A percentile compares a stretch with the other conserved stretches of the same genome.
Conservation (phyloP, 164 flowering plant genomes). For the Piper longum region DNA sequence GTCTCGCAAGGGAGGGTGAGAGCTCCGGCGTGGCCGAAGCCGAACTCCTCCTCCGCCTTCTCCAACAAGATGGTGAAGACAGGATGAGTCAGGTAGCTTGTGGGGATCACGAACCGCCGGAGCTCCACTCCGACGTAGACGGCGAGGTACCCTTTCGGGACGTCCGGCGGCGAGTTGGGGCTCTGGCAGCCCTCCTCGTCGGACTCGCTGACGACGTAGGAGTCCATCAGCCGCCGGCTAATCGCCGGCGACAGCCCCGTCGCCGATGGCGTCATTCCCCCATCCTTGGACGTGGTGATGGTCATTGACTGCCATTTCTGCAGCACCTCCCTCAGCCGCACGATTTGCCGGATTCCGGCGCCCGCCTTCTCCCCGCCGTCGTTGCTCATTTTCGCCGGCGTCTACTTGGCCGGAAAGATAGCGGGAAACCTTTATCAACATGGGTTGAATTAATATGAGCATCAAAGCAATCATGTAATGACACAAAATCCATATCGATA, state of each 20-base stretch:
- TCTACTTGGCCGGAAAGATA: no score
- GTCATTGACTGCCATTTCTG: slow-evolving; percentile 70
- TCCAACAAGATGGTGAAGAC: slow-evolving; percentile 65
- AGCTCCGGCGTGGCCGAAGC: slow-evolving; percentile 66
- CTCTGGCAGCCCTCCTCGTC: slow-evolving; percentile 71
- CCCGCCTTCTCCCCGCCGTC: slow-evolving; percentile 28
- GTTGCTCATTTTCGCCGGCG: slow-evolving; percentile 29
- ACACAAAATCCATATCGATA: no score
- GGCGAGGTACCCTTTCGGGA: slow-evolving; percentile 79
- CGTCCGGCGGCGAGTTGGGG: slow-evolving; percentile 58
- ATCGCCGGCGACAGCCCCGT: slow-evolving; percentile 42
- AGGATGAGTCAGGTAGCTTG: slow-evolving; percentile 53
- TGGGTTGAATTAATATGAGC: no score
- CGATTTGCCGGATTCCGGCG: slow-evolving; percentile 69
- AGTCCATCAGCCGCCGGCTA: slow-evolving; percentile 28
- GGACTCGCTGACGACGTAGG: slow-evolving; percentile 27
- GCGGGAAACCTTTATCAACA: no score
- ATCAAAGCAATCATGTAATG: no score
- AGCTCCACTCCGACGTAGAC: slow-evolving; percentile 90
- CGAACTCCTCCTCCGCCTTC: slow-evolving; percentile 87
- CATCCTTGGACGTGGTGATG: slow-evolving; percentile 16
- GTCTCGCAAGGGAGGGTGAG: slow-evolving; percentile 82
- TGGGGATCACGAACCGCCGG: slow-evolving; percentile 84
- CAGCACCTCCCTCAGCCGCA: slow-evolving; percentile 57
- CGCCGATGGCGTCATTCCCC: not conserved